Base-by-base conservation (phyloP, 2,329 filamentous ascomycete species). In the Cytospora piceae region DNA sequence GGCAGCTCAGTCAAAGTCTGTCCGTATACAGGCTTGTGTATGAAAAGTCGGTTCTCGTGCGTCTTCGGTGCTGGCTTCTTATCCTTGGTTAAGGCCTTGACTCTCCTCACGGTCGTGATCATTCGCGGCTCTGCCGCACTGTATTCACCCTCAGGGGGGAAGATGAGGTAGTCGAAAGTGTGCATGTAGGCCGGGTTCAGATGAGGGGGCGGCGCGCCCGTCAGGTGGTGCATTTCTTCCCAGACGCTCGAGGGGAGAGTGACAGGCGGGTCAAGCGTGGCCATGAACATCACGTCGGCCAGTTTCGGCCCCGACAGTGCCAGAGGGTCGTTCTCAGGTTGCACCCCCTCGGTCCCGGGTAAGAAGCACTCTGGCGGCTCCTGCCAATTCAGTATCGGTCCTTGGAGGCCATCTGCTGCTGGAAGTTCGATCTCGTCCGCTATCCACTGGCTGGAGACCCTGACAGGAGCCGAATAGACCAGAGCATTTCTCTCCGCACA, bases 381-480 rank as follows among this genome's bases (percentile, higher is more conserved):
- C 51, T 88, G 82, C 91, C 91, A 94, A 78, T 92, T 87, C 42
- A 89, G 74, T 39, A 87, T 77, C 2, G 76, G 76, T 68, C 80
- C 74, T 32, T 51, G 59, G 7, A 68, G 59, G n/a, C 63, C 60
- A 71, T 77, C 81, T 11, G 76, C 81, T 51, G 78, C 79, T 69
- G 80, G 77, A 2, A 81, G 74, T 72, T 86, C 82, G n/a, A 93
- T 81, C 1, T 83, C 78, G 31, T 87, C 83, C 11, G 88, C 88
- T 59, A 95, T 85, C 92, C 92, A 95, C 63, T 86, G 81, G 66
- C 90, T 84, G 0, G 91, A 92, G 46, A 93, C 84, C 22, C 91
- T 85, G 29, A 93, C 83, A 0, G 91, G 85, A 20, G 63, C 64
- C 1, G 84, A 78, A 79, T 85, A 84, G 54, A 75, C 76, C 71